Evolutionary conservation across 257 asterid species (phyloP), one percentile per base, ranked within the genome.

Genomic region (Solanum paucissectum): DNA sequence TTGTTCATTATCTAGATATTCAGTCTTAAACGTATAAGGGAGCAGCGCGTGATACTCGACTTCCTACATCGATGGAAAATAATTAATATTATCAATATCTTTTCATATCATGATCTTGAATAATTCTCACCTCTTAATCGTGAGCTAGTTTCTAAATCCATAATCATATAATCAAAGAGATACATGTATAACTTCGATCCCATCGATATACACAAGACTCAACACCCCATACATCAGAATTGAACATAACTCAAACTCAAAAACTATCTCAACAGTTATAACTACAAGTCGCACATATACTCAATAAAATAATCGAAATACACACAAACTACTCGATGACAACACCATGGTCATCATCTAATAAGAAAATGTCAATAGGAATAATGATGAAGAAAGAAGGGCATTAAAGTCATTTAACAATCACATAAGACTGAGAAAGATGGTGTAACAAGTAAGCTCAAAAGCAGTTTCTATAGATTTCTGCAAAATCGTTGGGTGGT

Each of bases 401-500:
- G 5, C 12, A 29, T 29, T 49, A 49, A 32, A 3, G 86, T 49
- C 69, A 82, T 32, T 29, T 49, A 1, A 1, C 2, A 10, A 82
- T 11, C 69, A n/a, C 40, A 73, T 36, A 81, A 82, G 12, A 82
- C 32, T 69, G 21, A 34, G 46, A 34, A 37, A 29, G 86, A 82
- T 49, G 64, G 68, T 49, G 37, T 33, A 10, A 82, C 86, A 82
- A 82, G 86, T 38, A 82, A 82, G 68, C 86, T 49, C 69, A 18
- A 49, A 82, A 82, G 69, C 86, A 20, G 86, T 82, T 82, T 82
- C 69, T 46, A 29, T 82, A 5, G 69, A 82, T 60, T 46, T 46
- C 6, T 81, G 27, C 42, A 27, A 81, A 7, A 13, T 42, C 12
- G 6, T 23, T 77, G 60, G 4, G n/a, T 77, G 7, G 84, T 77